Base-by-base conservation (phyloP, 495 filamentous ascomycete species). In the Saxophila tyrrhenica region DNA sequence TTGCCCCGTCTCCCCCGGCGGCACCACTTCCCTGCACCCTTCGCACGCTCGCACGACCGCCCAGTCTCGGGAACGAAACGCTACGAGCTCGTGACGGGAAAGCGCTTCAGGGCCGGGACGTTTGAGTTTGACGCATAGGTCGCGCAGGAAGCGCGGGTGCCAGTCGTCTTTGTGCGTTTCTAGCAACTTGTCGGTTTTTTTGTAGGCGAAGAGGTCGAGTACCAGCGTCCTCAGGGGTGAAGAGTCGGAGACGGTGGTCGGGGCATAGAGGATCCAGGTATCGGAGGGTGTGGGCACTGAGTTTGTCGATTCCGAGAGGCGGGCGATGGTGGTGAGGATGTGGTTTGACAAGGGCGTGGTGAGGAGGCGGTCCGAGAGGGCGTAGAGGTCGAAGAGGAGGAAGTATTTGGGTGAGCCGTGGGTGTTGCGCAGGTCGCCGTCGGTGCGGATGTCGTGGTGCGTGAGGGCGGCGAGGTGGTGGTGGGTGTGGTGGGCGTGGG, bases 191-290 rank as follows among this genome's bases (percentile, higher is more conserved):
- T 73, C 73, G 55, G 72, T 75, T 56, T 73, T 73, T 62, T 75
- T 75, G 63, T 69, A 74, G 29, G 66, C 70, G 60, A 75, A 75
- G 51, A 76, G 62, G 60, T 75, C 73, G 21, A 74, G 53, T 3
- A 75, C 62, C 45, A 76, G 60, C 10, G 54, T 54, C 32, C 71
- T 58, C 29, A 75, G 23, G 17, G 60, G 61, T 32, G 62, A 44
- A 17, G 7, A 29, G 21, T 58, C 58, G 21, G 51, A 52, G 54
- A 70, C 64, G 23, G 35, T 35, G 29, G 29, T 35, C 7, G 5
- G 7, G 22, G 66, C 61, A 62, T 68, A 77, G 46, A 75, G 47
- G 39, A 70, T 67, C 44, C 63, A 60, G 25, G 72, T 75, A 56
- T 76, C 74, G 38, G 57, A 61, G 0, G 73, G 72, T 47, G 71